Conservation (phyloP, 192 early-diverging fungal genomes). For the Backusella tarrabulga region DNA sequence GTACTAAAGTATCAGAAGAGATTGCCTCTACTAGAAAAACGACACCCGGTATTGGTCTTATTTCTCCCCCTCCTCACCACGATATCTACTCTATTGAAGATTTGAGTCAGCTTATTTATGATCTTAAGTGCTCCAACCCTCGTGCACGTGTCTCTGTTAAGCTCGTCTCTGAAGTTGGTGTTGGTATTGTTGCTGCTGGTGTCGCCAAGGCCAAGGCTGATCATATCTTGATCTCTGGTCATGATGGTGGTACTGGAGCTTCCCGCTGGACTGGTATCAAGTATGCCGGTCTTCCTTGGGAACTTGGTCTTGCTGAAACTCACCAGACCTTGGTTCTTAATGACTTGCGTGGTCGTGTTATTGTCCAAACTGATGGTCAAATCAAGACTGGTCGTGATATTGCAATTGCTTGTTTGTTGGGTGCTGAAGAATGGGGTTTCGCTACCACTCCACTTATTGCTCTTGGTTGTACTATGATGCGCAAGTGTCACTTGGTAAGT, state of each 20-base stretch:
- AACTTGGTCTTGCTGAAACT: slow-evolving; percentile 97
- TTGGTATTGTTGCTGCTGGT: slow-evolving; percentile 95
- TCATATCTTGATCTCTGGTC: slow-evolving; percentile 92
- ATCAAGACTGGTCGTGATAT: slow-evolving; percentile 97
- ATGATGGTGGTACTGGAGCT: slow-evolving; percentile 99
- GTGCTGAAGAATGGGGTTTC: slow-evolving; percentile 99
- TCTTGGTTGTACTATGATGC: slow-evolving; percentile 95
- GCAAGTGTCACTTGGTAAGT: slow-evolving; percentile 52
- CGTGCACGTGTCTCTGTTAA: slow-evolving; percentile 93
- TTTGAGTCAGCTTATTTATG: slow-evolving; percentile 97
- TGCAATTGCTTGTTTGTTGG: slow-evolving; percentile 94
- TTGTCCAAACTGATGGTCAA: slow-evolving; percentile 98
- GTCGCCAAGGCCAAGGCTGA: slow-evolving; percentile 97
- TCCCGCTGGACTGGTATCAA: slow-evolving; percentile 98
- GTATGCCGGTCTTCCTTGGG: slow-evolving; percentile 98
- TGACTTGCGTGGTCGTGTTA: slow-evolving; percentile 92
- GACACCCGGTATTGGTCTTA: slow-evolving; percentile 93
- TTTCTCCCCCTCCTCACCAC: slow-evolving; percentile 98
- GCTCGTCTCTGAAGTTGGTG: slow-evolving; percentile 96
- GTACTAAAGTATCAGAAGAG: slow-evolving; percentile 70
- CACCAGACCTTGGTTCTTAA: slow-evolving; percentile 98
- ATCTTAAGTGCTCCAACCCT: slow-evolving; percentile 93
- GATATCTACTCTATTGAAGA: slow-evolving; percentile 99
- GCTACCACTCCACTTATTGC: slow-evolving; percentile 98
- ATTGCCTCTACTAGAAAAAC: slow-evolving; percentile 91